A percentile compares a stretch with the other conserved stretches of the same genome.
These are phyloP conservation scores for Kluyveromyces sp. DNA, from an alignment of 1,139 yeast genomes.

Conservation along the genomic window DNA sequence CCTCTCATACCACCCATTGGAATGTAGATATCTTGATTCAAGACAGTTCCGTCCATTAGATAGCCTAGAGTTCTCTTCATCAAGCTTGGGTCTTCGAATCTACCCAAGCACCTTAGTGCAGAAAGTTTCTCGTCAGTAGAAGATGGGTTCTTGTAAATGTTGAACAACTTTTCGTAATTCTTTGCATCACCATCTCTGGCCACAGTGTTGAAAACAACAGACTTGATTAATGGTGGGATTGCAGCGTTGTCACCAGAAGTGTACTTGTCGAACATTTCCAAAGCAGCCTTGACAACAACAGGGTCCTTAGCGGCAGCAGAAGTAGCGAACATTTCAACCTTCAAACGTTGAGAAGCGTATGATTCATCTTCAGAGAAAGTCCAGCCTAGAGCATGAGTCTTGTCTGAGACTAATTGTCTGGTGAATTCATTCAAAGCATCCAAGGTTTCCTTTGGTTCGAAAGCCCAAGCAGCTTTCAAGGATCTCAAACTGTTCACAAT, in stretches of 20 bases:
- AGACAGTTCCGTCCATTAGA: constrained; percentile 58
- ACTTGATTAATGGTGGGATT: constrained; percentile 75
- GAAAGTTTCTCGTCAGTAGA: constrained; percentile 68
- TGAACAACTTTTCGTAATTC: constrained; percentile 55
- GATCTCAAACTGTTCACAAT: constrained; percentile 49
- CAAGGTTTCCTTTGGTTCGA: constrained; percentile 51
- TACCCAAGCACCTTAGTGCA: constrained; percentile 71
- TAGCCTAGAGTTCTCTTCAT: constrained; percentile 53
- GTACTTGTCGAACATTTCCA: constrained; percentile 51
- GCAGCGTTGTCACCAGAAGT: constrained; percentile 57
- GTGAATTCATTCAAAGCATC: constrained; percentile 54
- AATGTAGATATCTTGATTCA: constrained; percentile 78
- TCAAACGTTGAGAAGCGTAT: constrained; percentile 68
- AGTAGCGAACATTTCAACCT: constrained; percentile 60
- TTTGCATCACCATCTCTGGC: constrained; percentile 59
- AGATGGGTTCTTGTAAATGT: constrained; percentile 58
- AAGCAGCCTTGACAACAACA: constrained; percentile 45
- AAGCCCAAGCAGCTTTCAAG: constrained; percentile 59
- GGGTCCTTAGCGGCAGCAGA: constrained; percentile 59
- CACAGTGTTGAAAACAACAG: constrained; percentile 57
- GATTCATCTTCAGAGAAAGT: constrained; percentile 53
- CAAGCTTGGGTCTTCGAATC: constrained; percentile 50
- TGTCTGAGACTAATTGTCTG: constrained; percentile 51
- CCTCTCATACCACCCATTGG: constrained; percentile 67
- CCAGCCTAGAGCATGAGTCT: constrained; percentile 63